Evolutionary conservation across 2,329 filamentous ascomycete species (phyloP), one percentile per base, ranked within the genome.

Genomic region (Neonectria hederae): DNA sequence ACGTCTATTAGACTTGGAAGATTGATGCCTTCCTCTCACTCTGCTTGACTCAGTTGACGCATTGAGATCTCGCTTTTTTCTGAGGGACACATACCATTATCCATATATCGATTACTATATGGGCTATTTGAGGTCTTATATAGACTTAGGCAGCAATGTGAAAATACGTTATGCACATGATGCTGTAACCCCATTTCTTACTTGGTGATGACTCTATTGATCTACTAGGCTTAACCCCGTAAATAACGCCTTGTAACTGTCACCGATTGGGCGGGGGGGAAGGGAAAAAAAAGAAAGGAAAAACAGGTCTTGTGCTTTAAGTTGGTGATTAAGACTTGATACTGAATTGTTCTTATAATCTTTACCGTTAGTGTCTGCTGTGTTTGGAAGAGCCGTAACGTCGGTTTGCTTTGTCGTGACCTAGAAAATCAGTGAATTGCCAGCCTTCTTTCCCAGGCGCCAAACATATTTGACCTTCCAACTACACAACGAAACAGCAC

Each of bases 1-100:
- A 83, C 78, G 83, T 81, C 83, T 85, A 85, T 82, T 81, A 81
- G 77, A 79, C 78, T 81, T 86, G 83, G 83, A 81, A 85, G 80
- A 85, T 80, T 65, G 70, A 84, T 71, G 76, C 65, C 73, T 77
- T 81, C 83, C 83, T 81, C 78, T 83, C 82, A 85, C 83, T 85
- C 82, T 85, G 83, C 81, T 76, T 77, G 69, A 71, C 80, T 82
- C 75, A 78, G 65, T 78, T 78, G 75, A 72, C 68, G 75, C 77
- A 78, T 81, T 78, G 80, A 78, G 80, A 75, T 78, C 75, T 83
- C 77, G 78, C 78, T 82, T 82, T 83, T 84, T 83, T 76, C 82
- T 77, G 66, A 78, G 80, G 81, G 79, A 76, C 65, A 83, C 79
- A 83, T 78, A 57, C 42, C 54, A 58, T 45, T n/a, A 14, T 6